Evolutionary conservation across 2,329 filamentous ascomycete genomes (phyloP), one percentile per base, ranked within the genome.

Genomic region (Cryphonectria naterciae): DNA sequence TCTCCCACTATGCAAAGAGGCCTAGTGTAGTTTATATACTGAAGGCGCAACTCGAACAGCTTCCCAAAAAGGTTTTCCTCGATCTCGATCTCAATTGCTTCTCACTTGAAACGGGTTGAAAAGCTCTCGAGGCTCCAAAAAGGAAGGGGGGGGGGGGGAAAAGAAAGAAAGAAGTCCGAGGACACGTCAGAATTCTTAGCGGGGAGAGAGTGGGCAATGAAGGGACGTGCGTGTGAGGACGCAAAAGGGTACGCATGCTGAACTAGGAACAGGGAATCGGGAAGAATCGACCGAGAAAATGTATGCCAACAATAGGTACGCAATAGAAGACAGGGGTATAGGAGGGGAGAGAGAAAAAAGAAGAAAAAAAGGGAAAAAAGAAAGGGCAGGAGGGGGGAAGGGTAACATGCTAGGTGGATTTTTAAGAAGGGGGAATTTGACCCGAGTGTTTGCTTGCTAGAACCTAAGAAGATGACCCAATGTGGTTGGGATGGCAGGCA

Each of bases 181-280:
- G 6, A 60, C 35, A 25, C 15, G 65, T 10, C 37, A 17, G 19
- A 46, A 32, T 49, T 52, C 52, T 54, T 41, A 43, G 46, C 19
- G 32, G 54, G 37, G 17, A 17, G 58, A 39, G 32, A 7, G 32
- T 32, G 58, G 32, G 15, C 28, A 66, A 67, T 35, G 54, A 41
- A 69, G 39, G 64, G 28, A 39, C 35, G 32, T 39, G 32, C 19
- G 64, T 64, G 41, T 39, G 66, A 43, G 63, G 65, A n/a, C 22
- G 60, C 63, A 66, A 39, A 39, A 60, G 65, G 66, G 63, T 52
- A 62, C 67, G 65, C 61, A 49, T 49, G 46, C 46, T 35, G 41
- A 37, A 64, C 68, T 61, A 66, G 70, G 68, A 72, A 65, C 68
- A 70, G 61, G 70, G 43, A 62, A 19, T 67, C 70, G 70, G 68